Conservation (phyloP, 2,329 filamentous ascomycete species). For the Colletotrichum gigasporum region DNA sequence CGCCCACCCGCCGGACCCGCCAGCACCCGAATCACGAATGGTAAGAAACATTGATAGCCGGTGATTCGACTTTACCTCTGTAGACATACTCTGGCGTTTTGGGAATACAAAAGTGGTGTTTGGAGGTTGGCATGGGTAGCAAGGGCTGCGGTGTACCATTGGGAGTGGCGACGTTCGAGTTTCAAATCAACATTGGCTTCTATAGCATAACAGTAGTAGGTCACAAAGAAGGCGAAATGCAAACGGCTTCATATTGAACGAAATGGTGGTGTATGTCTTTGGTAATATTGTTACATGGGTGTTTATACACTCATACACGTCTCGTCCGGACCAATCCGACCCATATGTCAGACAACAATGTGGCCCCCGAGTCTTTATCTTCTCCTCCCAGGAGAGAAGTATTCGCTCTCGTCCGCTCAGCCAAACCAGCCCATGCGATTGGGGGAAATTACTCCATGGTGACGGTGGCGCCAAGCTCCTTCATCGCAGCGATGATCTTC, state of each 20-base stretch:
- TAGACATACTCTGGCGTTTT: conserved; percentile 16
- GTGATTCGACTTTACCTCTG: not conserved
- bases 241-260: not conserved
- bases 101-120: conserved; percentile 9
- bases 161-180: not conserved
- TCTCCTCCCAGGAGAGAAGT: conserved; percentile 6
- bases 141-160: conserved; percentile 2
- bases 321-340: conserved; percentile 28
- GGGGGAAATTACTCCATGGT: conserved; percentile 80
- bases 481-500: conserved; percentile 96
- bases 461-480: conserved; percentile 89
- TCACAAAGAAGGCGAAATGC: not conserved
- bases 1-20: conserved; percentile 27
- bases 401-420: not conserved
- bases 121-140: not conserved
- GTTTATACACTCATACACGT: conserved; percentile 40
- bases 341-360: conserved; percentile 27
- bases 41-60: conserved; percentile 18
- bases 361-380: conserved; percentile 7
- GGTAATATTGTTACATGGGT: conserved; percentile 43
- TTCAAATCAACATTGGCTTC: not conserved
- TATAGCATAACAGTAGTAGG: not conserved
- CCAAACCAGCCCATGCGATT: conserved; percentile 1
- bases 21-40: conserved; percentile 22
- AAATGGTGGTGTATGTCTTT: conserved; percentile 34